Evolutionary conservation across 805 yeast species (phyloP).

Genomic region (Phaffomyces opuntiae): DNA sequence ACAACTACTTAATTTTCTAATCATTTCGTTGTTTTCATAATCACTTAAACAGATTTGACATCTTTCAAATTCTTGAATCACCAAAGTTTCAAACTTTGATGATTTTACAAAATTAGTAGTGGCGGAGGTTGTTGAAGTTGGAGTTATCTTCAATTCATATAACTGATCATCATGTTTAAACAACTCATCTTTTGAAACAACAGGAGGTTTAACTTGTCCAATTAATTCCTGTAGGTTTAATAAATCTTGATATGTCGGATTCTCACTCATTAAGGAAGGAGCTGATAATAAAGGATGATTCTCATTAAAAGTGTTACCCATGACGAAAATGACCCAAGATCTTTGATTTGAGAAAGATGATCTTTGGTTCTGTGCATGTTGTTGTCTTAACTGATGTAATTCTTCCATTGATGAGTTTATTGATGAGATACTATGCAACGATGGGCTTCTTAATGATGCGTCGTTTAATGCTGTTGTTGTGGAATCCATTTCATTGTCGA

Average conservation of each 20-base stretch:
- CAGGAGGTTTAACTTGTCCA: constrained; percentile 38
- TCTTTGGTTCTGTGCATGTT: no score
- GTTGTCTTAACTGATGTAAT: no score
- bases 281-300: constrained; percentile 43
- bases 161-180: constrained; percentile 31
- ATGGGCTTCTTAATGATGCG: not conserved
- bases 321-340: constrained; percentile 57
- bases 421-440: not conserved
- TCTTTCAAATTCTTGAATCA: constrained; percentile 2
- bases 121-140: no score
- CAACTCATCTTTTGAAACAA: constrained; percentile 36
- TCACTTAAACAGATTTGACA: constrained; percentile 50
- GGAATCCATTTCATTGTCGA: no score
- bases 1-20: constrained; percentile 40
- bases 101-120: not conserved
- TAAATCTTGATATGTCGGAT: constrained; percentile 46
- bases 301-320: constrained; percentile 47
- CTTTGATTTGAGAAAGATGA: constrained; percentile 19
- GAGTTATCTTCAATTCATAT: constrained; percentile 12
- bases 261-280: constrained; percentile 39
- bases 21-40: constrained; percentile 38
- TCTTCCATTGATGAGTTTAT: not conserved
- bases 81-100: not conserved
- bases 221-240: constrained; percentile 40
- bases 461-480: no score